phyloP scores from a whole-genome alignment of 2,329 filamentous ascomycete genomes.

The Beauveria sp. region DNA sequence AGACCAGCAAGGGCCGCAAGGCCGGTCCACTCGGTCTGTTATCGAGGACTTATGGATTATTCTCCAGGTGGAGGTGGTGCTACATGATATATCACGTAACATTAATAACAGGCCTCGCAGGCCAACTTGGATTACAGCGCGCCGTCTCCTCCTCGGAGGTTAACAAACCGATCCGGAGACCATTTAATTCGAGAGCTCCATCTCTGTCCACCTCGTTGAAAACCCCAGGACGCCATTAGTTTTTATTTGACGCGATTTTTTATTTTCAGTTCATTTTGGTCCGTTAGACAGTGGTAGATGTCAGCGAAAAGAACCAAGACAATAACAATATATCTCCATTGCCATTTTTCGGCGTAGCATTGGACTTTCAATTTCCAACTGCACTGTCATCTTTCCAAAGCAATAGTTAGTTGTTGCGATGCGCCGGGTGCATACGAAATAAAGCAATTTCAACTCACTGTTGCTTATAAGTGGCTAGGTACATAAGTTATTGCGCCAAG shows the following conservation, averaged over 20 bases:
- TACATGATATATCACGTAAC: conserved; percentile 3
- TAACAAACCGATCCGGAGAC: not conserved
- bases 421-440: not conserved
- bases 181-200: not conserved
- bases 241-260: no score
- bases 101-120: not conserved
- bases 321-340: no score
- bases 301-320: no score
- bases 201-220: not conserved
- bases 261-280: not conserved
- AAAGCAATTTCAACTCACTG: not conserved
- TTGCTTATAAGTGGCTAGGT: not conserved
- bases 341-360: not conserved
- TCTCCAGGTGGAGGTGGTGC: not conserved
- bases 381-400: not conserved
- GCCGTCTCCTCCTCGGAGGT: not conserved
- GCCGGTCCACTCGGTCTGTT: not conserved
- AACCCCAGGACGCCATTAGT: not conserved
- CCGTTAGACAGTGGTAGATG: no score
- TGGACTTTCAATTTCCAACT: not conserved
- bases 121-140: not conserved
- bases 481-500: not conserved
- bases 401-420: not conserved
- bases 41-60: not conserved
- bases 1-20: not conserved